These are phyloP conservation scores for Candida easanensis DNA, from an alignment of 805 yeast genomes.

Conservation along the genomic window DNA sequence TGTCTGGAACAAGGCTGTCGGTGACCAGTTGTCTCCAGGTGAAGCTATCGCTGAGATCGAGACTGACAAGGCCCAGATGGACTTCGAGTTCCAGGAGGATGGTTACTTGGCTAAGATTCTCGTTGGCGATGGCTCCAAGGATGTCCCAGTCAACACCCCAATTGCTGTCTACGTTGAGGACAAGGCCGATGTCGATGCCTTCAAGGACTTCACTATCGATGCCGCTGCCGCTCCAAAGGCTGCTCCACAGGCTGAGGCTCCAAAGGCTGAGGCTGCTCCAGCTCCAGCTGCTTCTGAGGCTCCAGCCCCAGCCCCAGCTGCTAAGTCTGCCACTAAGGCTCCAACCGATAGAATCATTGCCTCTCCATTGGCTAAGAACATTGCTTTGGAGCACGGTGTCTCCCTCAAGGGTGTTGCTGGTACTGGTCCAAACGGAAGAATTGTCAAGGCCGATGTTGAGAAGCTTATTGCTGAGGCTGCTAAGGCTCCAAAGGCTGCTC, in stretches of 20 bases:
- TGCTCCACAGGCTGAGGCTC: conserved; percentile 25
- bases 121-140: conserved; percentile 81
- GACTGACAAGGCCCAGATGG: conserved; percentile 98
- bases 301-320: conserved; percentile 37
- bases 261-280: conserved; percentile 16
- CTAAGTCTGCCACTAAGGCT: conserved; percentile 5
- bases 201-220: conserved; percentile 82
- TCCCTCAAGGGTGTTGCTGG: conserved; percentile 83
- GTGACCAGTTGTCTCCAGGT: conserved; percentile 88
- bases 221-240: conserved; percentile 42
- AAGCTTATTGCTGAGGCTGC: conserved; percentile 48
- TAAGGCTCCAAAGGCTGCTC: conserved; percentile 38
- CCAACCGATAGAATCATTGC: conserved; percentile 77
- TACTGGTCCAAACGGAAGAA: conserved; percentile 94
- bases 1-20: conserved; percentile 84
- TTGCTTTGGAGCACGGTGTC: conserved; percentile 91
- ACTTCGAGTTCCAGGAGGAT: conserved; percentile 96
- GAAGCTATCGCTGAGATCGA: conserved; percentile 95
- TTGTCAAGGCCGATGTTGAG: conserved; percentile 88
- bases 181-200: conserved; percentile 78
- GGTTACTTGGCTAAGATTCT: conserved; percentile 87
- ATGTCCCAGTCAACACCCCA: conserved; percentile 91
- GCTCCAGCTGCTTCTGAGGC: conserved; percentile 29
- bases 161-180: conserved; percentile 96
- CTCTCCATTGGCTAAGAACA: conserved; percentile 90